phyloP scores from a whole-genome alignment of 2,329 filamentous ascomycete genomes.

The Aspergillus pseudoterreus region DNA sequence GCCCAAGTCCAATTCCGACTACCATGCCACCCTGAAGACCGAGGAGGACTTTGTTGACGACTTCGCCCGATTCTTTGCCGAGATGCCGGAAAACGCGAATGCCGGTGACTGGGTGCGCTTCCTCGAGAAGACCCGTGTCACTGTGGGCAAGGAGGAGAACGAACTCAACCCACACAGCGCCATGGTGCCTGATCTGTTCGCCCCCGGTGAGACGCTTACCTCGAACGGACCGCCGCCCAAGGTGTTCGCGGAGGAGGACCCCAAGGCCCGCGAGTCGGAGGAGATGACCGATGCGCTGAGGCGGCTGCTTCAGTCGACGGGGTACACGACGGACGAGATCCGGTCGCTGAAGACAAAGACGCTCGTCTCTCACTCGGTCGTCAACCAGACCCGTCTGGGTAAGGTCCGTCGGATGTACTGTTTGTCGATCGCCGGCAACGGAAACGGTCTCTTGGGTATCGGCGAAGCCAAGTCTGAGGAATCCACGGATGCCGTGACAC shows the following conservation, averaged over 20 bases:
- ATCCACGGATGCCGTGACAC: slow-evolving; percentile 60
- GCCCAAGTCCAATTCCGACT: slow-evolving; percentile 50
- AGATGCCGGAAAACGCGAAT: slow-evolving; percentile 52
- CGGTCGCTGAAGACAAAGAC: slow-evolving; percentile 61
- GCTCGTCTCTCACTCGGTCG: slow-evolving; percentile 69
- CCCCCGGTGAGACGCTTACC: slow-evolving; percentile 35
- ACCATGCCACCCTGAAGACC: slow-evolving; percentile 58
- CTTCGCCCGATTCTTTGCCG: slow-evolving; percentile 46
- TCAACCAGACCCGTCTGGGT: slow-evolving; percentile 93
- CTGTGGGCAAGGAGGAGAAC: slow-evolving; percentile 48
- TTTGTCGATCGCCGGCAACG: slow-evolving; percentile 81
- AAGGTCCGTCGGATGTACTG: slow-evolving; percentile 78
- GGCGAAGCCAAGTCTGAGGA: slow-evolving; percentile 88
- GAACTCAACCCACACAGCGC: slow-evolving; percentile 48
- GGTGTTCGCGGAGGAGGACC: slow-evolving; percentile 10
- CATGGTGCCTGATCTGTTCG: slow-evolving; percentile 51
- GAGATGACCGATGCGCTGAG: slow-evolving; percentile 42
- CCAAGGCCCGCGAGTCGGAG: slow-evolving; percentile 16
- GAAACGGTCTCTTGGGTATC: slow-evolving; percentile 78
- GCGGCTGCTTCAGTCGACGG: slow-evolving; percentile 55
- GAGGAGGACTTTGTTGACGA: slow-evolving; percentile 60
- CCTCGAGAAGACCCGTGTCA: slow-evolving; percentile 47
- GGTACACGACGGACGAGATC: slow-evolving; percentile 49
- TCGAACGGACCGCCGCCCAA: slow-evolving; percentile 22
- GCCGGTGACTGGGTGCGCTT: slow-evolving; percentile 41